These are phyloP conservation scores for Phytophthora foliorum DNA, from an alignment of 352 stramenopile species.

Conservation along the genomic window DNA sequence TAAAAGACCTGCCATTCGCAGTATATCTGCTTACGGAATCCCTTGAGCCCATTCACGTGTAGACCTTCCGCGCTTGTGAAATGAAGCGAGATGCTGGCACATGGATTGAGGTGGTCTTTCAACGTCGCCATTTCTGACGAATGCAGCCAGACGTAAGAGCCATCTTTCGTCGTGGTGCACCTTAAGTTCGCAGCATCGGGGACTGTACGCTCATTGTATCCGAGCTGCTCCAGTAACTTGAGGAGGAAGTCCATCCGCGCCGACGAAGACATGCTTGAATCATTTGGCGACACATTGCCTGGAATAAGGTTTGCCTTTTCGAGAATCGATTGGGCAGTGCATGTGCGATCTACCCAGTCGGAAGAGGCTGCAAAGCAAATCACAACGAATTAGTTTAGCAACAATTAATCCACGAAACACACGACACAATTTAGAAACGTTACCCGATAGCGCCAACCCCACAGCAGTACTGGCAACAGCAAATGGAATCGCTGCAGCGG, in stretches of 20 bases:
- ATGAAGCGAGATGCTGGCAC: background rate
- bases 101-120: background rate
- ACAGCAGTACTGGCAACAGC: conserved; percentile 7
- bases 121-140: background rate
- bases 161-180: background rate
- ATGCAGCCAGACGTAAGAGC: background rate
- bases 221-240: background rate
- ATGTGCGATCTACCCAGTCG: background rate
- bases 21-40: background rate
- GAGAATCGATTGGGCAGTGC: background rate
- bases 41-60: background rate
- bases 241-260: background rate
- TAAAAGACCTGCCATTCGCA: background rate
- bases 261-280: background rate
- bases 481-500: conserved; percentile 2
- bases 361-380: background rate
- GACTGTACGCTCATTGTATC: background rate
- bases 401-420: background rate
- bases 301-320: background rate
- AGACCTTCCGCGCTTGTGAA: background rate
- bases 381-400: background rate
- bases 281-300: background rate
- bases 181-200: background rate
- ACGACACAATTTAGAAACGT: background rate
- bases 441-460: background rate